phyloP scores from a whole-genome alignment of 108 stramenopile species.

The Skeletonema grethae region DNA sequence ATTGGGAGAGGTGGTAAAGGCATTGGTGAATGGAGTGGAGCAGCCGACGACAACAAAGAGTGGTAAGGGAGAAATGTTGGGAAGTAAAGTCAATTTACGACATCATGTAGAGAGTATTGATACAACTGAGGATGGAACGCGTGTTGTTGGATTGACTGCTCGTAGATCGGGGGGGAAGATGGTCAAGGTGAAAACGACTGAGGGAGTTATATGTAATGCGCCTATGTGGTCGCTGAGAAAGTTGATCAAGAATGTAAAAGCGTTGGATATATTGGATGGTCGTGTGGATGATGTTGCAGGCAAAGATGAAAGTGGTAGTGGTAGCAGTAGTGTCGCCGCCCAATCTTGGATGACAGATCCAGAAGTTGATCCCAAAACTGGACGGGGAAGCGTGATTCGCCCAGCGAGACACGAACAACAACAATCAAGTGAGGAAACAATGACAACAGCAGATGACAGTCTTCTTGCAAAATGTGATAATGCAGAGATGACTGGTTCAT shows the following conservation, averaged over 20 bases:
- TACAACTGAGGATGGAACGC: slow-evolving; percentile 49
- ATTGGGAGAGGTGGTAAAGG: slow-evolving; percentile 80
- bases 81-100: slow-evolving; percentile 68
- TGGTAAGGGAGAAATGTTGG: neutral
- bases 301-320: slow-evolving; percentile 4
- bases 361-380: slow-evolving; percentile 39
- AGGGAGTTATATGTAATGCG: slow-evolving; percentile 87
- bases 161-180: slow-evolving; percentile 43
- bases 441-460: neutral
- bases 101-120: slow-evolving; percentile 69
- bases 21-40: slow-evolving; percentile 88
- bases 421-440: neutral
- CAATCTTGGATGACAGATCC: slow-evolving; percentile 29
- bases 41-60: slow-evolving; percentile 37
- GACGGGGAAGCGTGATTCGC: slow-evolving; percentile 35
- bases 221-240: slow-evolving; percentile 73
- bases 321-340: neutral
- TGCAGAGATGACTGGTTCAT: slow-evolving; percentile 87
- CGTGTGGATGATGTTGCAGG: slow-evolving; percentile 9
- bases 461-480: slow-evolving; percentile 60
- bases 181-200: slow-evolving; percentile 54
- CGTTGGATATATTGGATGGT: slow-evolving; percentile 46
- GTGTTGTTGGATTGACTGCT: slow-evolving; percentile 66
- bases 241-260: slow-evolving; percentile 61
- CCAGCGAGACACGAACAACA: slow-evolving; percentile 6